These are phyloP conservation scores for Kalmanozyma brasiliensis DNA, from an alignment of 1,284 basidiomycete genomes.

Conservation along the genomic window DNA sequence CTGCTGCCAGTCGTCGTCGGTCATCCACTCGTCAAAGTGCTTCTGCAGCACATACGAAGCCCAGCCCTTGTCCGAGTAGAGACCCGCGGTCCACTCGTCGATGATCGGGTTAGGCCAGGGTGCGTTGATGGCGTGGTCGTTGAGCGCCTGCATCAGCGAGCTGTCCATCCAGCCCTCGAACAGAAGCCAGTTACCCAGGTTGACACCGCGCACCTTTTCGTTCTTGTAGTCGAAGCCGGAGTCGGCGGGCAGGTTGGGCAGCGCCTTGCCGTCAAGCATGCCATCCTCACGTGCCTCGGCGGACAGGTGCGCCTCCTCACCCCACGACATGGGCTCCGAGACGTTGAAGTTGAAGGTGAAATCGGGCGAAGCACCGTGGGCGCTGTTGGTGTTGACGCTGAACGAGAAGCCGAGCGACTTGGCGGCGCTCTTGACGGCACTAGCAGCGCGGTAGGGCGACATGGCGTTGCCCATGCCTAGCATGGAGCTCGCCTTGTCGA, in stretches of 20 bases:
- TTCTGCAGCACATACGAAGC: conserved; percentile 51
- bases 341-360: conserved; percentile 50
- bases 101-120: conserved; percentile 68
- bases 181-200: conserved; percentile 65
- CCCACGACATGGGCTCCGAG: conserved; percentile 41
- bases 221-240: conserved; percentile 55
- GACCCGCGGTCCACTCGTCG: conserved; percentile 87
- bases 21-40: conserved; percentile 87
- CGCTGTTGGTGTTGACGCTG: conserved; percentile 29
- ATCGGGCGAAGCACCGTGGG: conserved; percentile 18
- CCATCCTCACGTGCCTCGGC: conserved; percentile 20
- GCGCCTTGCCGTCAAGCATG: conserved; percentile 14
- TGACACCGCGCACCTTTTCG: conserved; percentile 62
- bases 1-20: conserved; percentile 77
- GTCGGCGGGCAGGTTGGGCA: conserved; percentile 43
- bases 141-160: conserved; percentile 70
- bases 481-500: conserved; percentile 32
- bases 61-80: conserved; percentile 70
- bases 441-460: conserved; percentile 30
- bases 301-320: conserved; percentile 44
- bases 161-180: conserved; percentile 63
- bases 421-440: conserved; percentile 36
- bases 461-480: conserved; percentile 34
- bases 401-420: conserved; percentile 46
- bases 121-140: conserved; percentile 59